Base-by-base conservation (phyloP, 345 rosid genomes). In the Sisymbrium altissimum region DNA sequence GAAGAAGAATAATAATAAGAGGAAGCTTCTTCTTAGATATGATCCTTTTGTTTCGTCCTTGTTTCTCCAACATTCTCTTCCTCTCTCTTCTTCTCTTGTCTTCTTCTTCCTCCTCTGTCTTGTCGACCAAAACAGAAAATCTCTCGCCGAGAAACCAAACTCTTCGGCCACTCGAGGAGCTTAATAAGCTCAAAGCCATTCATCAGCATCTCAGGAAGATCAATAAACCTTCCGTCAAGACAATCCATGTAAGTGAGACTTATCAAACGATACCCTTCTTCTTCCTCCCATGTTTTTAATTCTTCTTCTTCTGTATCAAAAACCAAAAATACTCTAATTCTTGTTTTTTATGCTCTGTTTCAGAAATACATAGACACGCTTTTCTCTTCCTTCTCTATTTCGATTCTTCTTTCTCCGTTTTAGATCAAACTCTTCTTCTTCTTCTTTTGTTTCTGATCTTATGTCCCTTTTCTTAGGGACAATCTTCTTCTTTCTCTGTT, bases 141-240 rank as follows among this genome's bases (percentile, higher is more conserved):
- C 66, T 65, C 53, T 77, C 56, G 1, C 74, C 77, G 29, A 84
- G 66, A 57, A 85, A 89, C 72, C 96, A 84, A 78, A 84, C 88
- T 72, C 82, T 95, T 57, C 83, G 84, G 45, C 90, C 93, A 1
- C 80, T 75, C 25, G 84, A 89, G 27, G 93, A 87, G 83, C 75
- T 87, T 19, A 74, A 72, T 36, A 90, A 83, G 84, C 63, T 92
- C 68, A 85, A 75, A 77, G 63, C 77, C 18, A 81, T 90, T 59
- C 79, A 69, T 66, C 75, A 88, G 21, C 92, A 79, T 77, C 96
- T 96, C 64, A 75, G 78, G 53, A 92, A 83, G 83, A 83, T 96
- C 82, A 96, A 92, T 92, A 96, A 92, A 83, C 90, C 94, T 44
- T 70, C 91, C 15, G 56, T 89, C 65, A 89, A 88, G 86, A 87